Evolutionary conservation across 2,329 filamentous ascomycete genomes (phyloP).

Genomic region (Cladosporium colombiae): DNA sequence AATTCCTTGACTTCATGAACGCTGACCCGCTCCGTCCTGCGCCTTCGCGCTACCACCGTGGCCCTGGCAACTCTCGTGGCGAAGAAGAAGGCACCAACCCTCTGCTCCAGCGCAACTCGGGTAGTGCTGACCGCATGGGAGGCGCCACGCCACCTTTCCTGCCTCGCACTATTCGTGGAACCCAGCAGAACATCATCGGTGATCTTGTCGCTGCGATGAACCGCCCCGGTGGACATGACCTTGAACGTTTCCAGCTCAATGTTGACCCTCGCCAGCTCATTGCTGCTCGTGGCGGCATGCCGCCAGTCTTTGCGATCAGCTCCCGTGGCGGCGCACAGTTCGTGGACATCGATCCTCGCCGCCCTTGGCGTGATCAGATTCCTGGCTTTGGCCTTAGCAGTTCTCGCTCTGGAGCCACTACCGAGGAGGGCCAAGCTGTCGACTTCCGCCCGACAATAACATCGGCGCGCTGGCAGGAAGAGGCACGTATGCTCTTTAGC

Average conservation of each 20-base stretch:
- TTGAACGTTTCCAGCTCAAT: slow-evolving; percentile 11
- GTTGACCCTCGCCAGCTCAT: slow-evolving; percentile 16
- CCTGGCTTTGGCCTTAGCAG: slow-evolving; percentile 53
- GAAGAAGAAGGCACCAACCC: slow-evolving; percentile 85
- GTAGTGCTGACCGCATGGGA: slow-evolving; percentile 9
- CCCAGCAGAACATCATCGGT: slow-evolving; percentile 11
- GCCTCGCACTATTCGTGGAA: slow-evolving; percentile 20
- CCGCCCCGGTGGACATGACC: slow-evolving; percentile 3
- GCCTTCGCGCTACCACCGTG: slow-evolving; percentile 14
- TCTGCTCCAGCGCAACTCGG: slow-evolving; percentile 61
- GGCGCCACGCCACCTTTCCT: slow-evolving; percentile 11
- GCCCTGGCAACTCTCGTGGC: slow-evolving; percentile 40
- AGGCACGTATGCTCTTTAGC: slow-evolving; percentile 83
- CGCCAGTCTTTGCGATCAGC: slow-evolving; percentile 16
- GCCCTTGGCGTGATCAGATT: slow-evolving; percentile 36
- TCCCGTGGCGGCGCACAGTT: slow-evolving; percentile 21
- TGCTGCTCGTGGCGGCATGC: not conserved
- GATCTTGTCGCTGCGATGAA: slow-evolving; percentile 20
- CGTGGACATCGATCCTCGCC: slow-evolving; percentile 33
- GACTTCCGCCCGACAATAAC: slow-evolving; percentile 74
- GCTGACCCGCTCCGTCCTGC: slow-evolving; percentile 27
- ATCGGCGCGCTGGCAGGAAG: slow-evolving; percentile 79
- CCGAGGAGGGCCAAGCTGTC: slow-evolving; percentile 72
- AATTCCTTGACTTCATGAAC: slow-evolving; percentile 33
- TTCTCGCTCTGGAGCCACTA: slow-evolving; percentile 39